Evolutionary conservation across 139 green algal genomes (phyloP).

Genomic region (Chlorella sorokiniana): DNA sequence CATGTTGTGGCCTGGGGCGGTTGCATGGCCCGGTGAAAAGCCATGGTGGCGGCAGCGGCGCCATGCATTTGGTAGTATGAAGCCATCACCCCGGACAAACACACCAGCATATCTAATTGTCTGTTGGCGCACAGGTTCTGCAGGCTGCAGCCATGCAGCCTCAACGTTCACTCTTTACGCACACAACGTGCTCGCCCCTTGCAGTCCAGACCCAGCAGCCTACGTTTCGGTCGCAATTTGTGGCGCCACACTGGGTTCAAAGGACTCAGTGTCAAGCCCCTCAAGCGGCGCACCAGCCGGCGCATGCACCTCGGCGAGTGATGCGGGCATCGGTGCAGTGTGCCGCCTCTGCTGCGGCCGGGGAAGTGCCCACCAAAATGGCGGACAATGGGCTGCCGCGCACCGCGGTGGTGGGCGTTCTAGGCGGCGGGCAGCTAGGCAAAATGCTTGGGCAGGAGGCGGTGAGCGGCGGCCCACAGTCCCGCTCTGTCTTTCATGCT

Average conservation of each 20-base stretch:
- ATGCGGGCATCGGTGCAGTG: background rate
- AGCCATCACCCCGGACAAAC: background rate
- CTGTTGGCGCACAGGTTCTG: background rate
- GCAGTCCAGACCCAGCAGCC: background rate
- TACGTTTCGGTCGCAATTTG: background rate
- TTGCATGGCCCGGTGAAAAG: background rate
- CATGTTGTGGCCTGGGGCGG: no score
- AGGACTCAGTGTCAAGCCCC: background rate
- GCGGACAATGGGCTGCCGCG: conserved; percentile 43
- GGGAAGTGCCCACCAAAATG: background rate
- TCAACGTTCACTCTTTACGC: background rate
- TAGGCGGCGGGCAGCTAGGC: conserved; percentile 96
- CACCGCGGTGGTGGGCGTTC: conserved; percentile 80
- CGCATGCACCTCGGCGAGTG: background rate
- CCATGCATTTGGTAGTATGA: background rate
- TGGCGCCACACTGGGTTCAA: background rate
- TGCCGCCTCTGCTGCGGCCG: background rate
- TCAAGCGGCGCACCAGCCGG: no score
- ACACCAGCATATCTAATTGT: background rate
- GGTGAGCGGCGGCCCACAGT: conserved; percentile 48
- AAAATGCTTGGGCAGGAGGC: conserved; percentile 96
- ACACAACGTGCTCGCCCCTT: background rate
- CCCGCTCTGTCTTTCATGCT: background rate
- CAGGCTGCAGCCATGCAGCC: background rate
- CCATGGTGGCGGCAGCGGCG: no score